Percentiles rank a stretch among this genome's conserved stretches.
These are phyloP conservation scores for Coffea canephora DNA, from an alignment of 257 asterid species.

Conservation along the genomic window DNA sequence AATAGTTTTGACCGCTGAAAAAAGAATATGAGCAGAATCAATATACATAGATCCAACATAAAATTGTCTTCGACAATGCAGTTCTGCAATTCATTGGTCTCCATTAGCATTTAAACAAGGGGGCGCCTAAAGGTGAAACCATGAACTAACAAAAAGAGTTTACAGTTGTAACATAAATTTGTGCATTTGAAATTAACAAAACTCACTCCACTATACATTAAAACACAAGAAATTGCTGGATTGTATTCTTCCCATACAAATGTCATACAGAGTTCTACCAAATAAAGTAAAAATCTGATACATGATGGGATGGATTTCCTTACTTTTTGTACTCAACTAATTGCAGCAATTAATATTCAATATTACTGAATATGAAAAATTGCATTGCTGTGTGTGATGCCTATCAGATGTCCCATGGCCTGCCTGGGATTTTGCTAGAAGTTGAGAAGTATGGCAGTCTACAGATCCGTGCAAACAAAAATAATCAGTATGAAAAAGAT, in stretches of 20 bases:
- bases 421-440: neutral
- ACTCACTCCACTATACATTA: neutral
- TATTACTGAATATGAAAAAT: neutral
- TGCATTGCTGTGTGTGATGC: neutral
- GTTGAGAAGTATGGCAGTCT: neutral
- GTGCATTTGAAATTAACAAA: neutral
- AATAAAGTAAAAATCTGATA: neutral
- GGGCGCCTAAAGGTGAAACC: neutral
- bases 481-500: neutral
- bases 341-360: neutral
- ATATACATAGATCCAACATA: slow-evolving; percentile 12
- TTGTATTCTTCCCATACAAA: neutral
- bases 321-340: neutral
- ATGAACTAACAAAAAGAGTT: neutral
- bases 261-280: neutral
- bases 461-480: neutral
- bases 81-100: neutral
- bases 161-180: neutral
- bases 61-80: neutral
- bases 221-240: neutral
- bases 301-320: neutral
- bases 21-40: slow-evolving; percentile 12
- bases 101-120: neutral
- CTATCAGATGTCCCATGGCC: neutral
- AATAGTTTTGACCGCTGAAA: slow-evolving; percentile 50